Evolutionary conservation across 169 alveolate species (phyloP).

Genomic region (Cryptosporidium felis): DNA sequence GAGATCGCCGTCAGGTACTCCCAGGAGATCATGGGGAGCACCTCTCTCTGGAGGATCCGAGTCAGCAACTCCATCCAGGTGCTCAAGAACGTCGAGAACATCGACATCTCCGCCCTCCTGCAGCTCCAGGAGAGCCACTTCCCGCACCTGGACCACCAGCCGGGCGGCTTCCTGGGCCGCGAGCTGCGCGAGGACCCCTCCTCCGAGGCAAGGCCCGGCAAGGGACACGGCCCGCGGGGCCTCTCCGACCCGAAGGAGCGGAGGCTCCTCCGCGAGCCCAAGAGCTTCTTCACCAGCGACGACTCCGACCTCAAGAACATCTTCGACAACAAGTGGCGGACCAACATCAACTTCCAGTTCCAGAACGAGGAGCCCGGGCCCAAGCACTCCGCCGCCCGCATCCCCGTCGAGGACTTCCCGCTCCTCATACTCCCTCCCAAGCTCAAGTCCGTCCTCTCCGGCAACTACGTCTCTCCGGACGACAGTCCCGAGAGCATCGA

Average conservation of each 20-base stretch:
- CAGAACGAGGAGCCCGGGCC: neutral
- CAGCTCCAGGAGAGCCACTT: constrained; percentile 29
- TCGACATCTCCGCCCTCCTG: constrained; percentile 28
- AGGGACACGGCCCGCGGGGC: neutral
- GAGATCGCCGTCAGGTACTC: constrained; percentile 47
- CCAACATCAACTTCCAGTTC: neutral
- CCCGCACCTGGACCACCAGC: constrained; percentile 9
- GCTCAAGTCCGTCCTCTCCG: constrained; percentile 10
- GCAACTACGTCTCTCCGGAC: neutral
- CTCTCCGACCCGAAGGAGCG: neutral
- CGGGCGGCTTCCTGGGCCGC: neutral
- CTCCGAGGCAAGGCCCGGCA: neutral
- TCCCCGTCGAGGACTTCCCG: constrained; percentile 23
- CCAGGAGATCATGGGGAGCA: constrained; percentile 23
- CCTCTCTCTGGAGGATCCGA: constrained; percentile 26
- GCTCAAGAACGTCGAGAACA: neutral
- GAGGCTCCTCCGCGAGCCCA: constrained; percentile 1
- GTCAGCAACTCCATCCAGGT: neutral
- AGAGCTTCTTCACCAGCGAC: neutral
- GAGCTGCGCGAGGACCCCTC: neutral
- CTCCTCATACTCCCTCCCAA: constrained; percentile 29
- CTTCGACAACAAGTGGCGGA: constrained; percentile 47
- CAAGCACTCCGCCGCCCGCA: neutral
- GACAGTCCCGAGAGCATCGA: constrained; percentile 41
- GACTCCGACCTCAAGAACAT: neutral